Evolutionary conservation across 371 early-diverging fungal genomes (phyloP).

Genomic region (Dichotomocladium elegans): DNA sequence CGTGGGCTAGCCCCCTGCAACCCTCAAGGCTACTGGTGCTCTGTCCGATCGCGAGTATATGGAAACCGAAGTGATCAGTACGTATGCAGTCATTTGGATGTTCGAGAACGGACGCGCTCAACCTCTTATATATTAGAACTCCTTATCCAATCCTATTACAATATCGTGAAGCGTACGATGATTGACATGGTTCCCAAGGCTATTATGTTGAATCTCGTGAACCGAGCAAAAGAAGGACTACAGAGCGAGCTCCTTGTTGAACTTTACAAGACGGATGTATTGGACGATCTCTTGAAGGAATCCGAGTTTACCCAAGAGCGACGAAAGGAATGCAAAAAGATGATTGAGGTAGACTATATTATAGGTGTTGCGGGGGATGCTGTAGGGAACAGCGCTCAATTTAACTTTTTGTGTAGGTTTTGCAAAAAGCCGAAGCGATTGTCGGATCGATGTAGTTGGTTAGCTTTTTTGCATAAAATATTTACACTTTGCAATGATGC

Average conservation of each 20-base stretch:
- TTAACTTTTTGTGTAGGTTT: conserved; percentile 35
- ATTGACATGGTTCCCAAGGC: conserved; percentile 99
- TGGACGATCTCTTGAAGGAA: conserved; percentile 93
- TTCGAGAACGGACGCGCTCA: neutral
- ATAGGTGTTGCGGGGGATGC: conserved; percentile 20
- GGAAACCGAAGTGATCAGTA: conserved; percentile 97
- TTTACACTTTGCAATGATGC: too few relatives aligned
- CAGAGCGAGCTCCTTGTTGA: conserved; percentile 95
- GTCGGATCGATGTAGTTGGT: conserved; percentile 50
- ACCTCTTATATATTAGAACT: conserved; percentile 58
- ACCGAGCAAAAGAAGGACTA: conserved; percentile 86
- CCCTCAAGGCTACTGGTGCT: conserved; percentile 92
- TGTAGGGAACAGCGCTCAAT: neutral
- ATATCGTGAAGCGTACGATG: conserved; percentile 96
- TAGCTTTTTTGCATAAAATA: too few relatives aligned
- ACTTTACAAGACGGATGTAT: conserved; percentile 92
- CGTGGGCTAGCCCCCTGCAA: conserved; percentile 78
- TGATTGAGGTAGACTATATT: conserved; percentile 81
- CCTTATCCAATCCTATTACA: conserved; percentile 93
- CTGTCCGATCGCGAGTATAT: conserved; percentile 94
- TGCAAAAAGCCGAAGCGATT: conserved; percentile 95
- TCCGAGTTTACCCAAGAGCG: conserved; percentile 88
- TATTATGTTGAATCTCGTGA: conserved; percentile 97
- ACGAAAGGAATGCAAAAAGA: conserved; percentile 95
- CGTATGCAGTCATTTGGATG: conserved; percentile 43